Evolutionary conservation across 768 basidiomycete species (phyloP), one percentile per base, ranked within the genome.

Genomic region (Kwoniella sp.): DNA sequence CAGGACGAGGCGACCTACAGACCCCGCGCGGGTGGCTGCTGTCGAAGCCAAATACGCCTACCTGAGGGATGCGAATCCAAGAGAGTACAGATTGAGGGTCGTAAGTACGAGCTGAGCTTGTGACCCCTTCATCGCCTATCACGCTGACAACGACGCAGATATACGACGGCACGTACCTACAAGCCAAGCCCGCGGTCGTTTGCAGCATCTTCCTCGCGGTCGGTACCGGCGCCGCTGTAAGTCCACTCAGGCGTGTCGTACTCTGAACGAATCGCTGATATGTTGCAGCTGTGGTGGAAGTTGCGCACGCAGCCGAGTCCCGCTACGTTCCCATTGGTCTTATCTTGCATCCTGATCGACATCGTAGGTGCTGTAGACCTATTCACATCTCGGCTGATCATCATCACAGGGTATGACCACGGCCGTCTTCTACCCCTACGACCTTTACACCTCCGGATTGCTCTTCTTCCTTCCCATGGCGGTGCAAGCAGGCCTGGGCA

Each of bases 391-490:
- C 19, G 31, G 37, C 57, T 54, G 38, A 62, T 40, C 20, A 32
- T 25, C 22, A 12, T 31, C 11, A 6, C 41, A 69, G 67, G 45
- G 63, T 20, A 44, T 70, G 17, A 70, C 69, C 0, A 62, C 59
- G 1, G 66, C 63, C 5, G 57, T 54, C 0, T 60, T 62, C 14
- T 63, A 62, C 29, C 66, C 66, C 0, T 50, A 51, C 17, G 40
- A 63, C 15, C 36, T 51, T 0, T 70, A 70, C 41, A 61, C 61
- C 3, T 46, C 62, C 9, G 69, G 69, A 15, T 39, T 68, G 2
- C 53, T 68, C 2, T 70, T 68, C 57, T 65, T 68, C 57, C 33
- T 67, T 29, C 71, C 71, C 1, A 71, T 73, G 67, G 58, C 68
- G 2, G 50, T 71, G n/a, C 67, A 71, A 53, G 59, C 57, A 0